Base-by-base conservation (phyloP, 208 protist genomes). In the Perkinsela sp. region DNA sequence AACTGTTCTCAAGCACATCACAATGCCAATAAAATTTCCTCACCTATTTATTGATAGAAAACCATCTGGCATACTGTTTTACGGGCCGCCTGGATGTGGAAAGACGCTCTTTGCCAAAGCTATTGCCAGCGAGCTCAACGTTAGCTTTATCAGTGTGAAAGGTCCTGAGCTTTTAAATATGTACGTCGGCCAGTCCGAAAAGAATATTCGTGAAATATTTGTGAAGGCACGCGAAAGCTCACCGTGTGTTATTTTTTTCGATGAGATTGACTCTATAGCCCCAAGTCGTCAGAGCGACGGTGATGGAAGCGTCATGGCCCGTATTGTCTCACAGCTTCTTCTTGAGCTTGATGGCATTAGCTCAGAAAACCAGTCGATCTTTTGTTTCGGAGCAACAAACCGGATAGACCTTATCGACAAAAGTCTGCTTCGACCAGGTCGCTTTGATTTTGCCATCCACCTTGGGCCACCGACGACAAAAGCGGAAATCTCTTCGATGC, bases 21-120 rank as follows among this genome's bases (percentile, higher is more conserved):
- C 98, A 83, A 99, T 98, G 77, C 97, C 97, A 28, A 91, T 99
- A 32, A 89, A 97, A 78, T 98, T 97, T 78, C 96, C 96, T 32
- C 97, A 98, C 77, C 70, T 78, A 13, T 70, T 15, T 22, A 73
- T 77, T n/a, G n/a, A n/a, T n/a, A n/a, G n/a, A n/a, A 96, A 98
- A 76, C 66, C 28, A 76, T 29, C 79, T 2, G 89, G 89, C 2
- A 82, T 94, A 66, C 77, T 94, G 13, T 88, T 94, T 69, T 93
- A 92, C 69, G 89, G 89, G 2, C 89, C 89, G 0, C 89, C 89
- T 0, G 89, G 89, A n/a, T 92, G 86, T 70, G 90, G 90, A 28
- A 96, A 96, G 76, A 94, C 89, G 66, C 77, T 94, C 0, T 73
- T 94, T 2, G 89, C 89, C 29, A 94, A 94, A 74, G 89, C 87